Conservation (phyloP, 2,329 filamentous ascomycete genomes). For the Hymenoscyphus fraxineus region DNA sequence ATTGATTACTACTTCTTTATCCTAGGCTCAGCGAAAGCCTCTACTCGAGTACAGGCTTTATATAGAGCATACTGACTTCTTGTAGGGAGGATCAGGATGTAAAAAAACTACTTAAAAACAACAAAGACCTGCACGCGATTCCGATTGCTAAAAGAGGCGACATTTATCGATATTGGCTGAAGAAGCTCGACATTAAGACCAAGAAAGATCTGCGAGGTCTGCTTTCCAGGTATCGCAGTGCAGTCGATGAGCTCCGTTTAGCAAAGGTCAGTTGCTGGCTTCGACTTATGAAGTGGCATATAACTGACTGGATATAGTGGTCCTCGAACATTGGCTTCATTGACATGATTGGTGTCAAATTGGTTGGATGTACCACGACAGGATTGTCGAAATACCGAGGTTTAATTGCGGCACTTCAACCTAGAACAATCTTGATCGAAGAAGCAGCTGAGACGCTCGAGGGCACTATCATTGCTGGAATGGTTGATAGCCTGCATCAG, state of each 20-base stretch:
- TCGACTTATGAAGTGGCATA: background rate
- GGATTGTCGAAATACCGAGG: conserved; percentile 66
- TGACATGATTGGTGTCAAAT: conserved; percentile 59
- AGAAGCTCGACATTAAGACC: conserved; percentile 23
- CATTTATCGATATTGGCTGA: conserved; percentile 33
- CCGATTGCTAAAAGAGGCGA: conserved; percentile 26
- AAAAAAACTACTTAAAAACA: conserved; percentile 19
- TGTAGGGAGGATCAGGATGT: conserved; percentile 17
- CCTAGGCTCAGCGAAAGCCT: too few relatives aligned
- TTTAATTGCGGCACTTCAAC: conserved; percentile 56
- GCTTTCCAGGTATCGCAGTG: conserved; percentile 24
- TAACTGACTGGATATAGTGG: conserved; percentile 21
- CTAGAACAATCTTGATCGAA: conserved; percentile 62
- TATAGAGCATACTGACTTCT: background rate
- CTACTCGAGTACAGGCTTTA: background rate
- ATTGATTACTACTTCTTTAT: too few relatives aligned
- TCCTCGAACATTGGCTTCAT: conserved; percentile 28
- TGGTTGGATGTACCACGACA: conserved; percentile 54
- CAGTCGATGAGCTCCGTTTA: conserved; percentile 20
- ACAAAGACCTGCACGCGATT: conserved; percentile 29
- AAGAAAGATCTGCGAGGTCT: conserved; percentile 17
- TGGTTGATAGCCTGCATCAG: conserved; percentile 59
- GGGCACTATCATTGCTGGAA: conserved; percentile 54
- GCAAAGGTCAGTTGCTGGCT: conserved; percentile 22
- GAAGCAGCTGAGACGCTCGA: conserved; percentile 62